Evolutionary conservation across 768 basidiomycete genomes (phyloP).

Genomic region (Polyporus arcularius): DNA sequence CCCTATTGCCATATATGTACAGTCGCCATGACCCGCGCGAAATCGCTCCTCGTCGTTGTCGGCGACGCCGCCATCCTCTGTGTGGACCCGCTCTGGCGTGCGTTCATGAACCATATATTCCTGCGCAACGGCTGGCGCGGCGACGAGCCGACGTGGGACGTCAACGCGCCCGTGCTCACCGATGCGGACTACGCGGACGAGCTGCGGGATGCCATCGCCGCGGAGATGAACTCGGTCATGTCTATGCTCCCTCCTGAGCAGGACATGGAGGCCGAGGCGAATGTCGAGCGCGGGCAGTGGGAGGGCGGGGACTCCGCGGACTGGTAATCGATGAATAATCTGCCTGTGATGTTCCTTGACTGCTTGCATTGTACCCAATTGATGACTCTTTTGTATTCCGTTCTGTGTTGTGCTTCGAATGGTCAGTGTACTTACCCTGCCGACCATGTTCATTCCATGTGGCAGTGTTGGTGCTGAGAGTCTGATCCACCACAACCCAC

Average conservation of each 20-base stretch:
- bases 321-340: not conserved
- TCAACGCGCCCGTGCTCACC: conserved; percentile 37
- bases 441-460: too few species aligned
- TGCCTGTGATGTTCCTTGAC: too few species aligned
- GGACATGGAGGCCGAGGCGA: conserved; percentile 19
- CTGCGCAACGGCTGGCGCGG: conserved; percentile 55
- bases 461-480: too few species aligned
- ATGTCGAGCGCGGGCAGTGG: conserved; percentile 10
- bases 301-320: not conserved
- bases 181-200: conserved; percentile 42
- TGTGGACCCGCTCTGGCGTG: conserved; percentile 60
- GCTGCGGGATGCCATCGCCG: conserved; percentile 26
- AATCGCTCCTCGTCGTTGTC: conserved; percentile 62
- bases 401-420: too few species aligned
- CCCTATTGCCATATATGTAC: not conserved
- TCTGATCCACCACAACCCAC: too few species aligned
- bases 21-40: conserved; percentile 70
- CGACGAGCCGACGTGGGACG: conserved; percentile 32
- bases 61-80: conserved; percentile 61
- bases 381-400: too few species aligned
- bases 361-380: too few species aligned
- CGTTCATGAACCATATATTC: conserved; percentile 60
- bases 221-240: conserved; percentile 39
- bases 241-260: conserved; percentile 23
- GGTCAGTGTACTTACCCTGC: too few species aligned